These are phyloP conservation scores for Aspergillus baeticus DNA, from an alignment of 495 filamentous ascomycete species.

Conservation along the genomic window DNA sequence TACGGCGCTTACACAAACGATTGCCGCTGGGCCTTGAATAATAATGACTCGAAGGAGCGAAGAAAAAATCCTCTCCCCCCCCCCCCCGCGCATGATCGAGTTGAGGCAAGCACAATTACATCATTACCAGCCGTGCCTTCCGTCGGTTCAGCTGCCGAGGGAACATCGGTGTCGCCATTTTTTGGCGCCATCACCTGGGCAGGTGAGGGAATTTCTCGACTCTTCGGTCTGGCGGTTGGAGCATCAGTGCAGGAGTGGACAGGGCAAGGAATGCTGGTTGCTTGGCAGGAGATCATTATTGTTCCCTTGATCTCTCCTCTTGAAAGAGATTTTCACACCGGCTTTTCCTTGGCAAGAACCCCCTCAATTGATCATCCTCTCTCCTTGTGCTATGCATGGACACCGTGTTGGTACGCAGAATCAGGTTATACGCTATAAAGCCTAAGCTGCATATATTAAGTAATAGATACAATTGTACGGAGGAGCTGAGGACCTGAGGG, in stretches of 20 bases:
- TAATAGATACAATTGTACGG: neutral
- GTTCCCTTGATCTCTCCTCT: neutral
- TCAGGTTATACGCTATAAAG: neutral
- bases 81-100: conserved; percentile 9
- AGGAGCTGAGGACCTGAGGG: too few relatives aligned
- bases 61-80: neutral
- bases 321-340: conserved; percentile 14
- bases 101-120: conserved; percentile 15
- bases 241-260: conserved; percentile 5
- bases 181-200: conserved; percentile 6
- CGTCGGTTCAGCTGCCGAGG: neutral
- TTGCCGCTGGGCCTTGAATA: neutral
- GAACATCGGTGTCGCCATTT: neutral
- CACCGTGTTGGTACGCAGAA: neutral
- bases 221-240: neutral
- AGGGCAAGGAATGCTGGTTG: neutral
- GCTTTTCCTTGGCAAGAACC: conserved; percentile 6
- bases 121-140: conserved; percentile 8
- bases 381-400: neutral
- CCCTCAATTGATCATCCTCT: neutral
- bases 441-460: neutral
- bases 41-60: conserved; percentile 1
- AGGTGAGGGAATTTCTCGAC: conserved; percentile 1
- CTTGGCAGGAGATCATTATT: conserved; percentile 13
- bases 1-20: conserved; percentile 5